Evolutionary conservation across 257 asterid species (phyloP), one percentile per base, ranked within the genome.

Genomic region (Primulina tabacum): DNA sequence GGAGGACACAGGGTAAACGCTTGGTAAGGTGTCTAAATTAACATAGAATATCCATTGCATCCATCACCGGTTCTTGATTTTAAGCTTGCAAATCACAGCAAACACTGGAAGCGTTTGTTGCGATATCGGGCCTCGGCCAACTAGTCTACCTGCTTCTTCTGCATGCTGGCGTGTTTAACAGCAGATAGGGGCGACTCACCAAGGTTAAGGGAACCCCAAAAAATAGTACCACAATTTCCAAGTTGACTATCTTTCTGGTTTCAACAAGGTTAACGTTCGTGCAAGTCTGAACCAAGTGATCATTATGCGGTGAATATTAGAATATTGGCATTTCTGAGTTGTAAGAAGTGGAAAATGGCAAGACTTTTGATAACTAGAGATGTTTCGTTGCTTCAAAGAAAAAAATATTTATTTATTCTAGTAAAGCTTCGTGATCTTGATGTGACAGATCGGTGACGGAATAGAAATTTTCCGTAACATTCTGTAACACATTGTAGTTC

Each of bases 1-100:
- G 97, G 97, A 79, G 97, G 97, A 7, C 96, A 76, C 58, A 76
- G 89, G 95, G 92, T 38, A 90, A 78, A 81, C 87, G 95, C 70
- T 68, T 88, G 92, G 96, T 87, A 81, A 71, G 80, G 33, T 9
- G 17, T 34, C 37, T 14, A 26, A 21, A 62, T 32, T 47, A 29
- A 64, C 73, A 38, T 20, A 8, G 14, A 69, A 50, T 29, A 28
- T 37, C 55, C 4, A 7, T 76, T 12, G 18, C 18, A 9, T 7
- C n/a, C 50, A 21, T 11, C n/a, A 24, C 17, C 0, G 29, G 29
- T 32, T 50, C 38, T 47, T 35, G 40, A 62, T 53, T 50, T 20
- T 53, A 40, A 52, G n/a, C 26, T 9, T 32, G 33, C 34, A 56
- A 38, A 35, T 60, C 65, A 78, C 91, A 91, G 95, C 91, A 89